A percentile compares a stretch with the other conserved stretches of the same genome.
Evolutionary conservation across 169 alveolate genomes (phyloP).

Genomic region (Eimeria praecox): DNA sequence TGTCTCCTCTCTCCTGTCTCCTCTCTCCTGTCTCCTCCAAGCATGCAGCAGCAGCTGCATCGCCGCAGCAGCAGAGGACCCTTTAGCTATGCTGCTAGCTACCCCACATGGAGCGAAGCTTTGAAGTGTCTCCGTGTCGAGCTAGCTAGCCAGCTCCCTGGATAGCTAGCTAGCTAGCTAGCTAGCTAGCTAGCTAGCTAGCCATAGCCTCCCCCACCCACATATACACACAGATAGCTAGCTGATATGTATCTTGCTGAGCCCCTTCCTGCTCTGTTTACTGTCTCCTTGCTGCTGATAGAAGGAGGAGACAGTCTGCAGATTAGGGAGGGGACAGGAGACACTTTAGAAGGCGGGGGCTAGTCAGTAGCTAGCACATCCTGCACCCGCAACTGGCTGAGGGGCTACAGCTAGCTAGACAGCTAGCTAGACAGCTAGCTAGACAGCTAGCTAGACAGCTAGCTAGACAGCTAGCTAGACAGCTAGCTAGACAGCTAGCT

Average conservation of each 20-base stretch:
- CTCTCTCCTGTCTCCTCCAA: background rate
- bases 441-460: background rate
- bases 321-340: background rate
- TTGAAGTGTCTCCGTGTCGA: background rate
- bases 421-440: background rate
- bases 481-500: background rate
- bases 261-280: too few species aligned
- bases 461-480: conserved; percentile 11
- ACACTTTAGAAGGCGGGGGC: background rate
- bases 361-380: background rate
- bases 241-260: background rate
- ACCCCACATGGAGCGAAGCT: background rate
- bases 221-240: too few species aligned
- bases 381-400: background rate
- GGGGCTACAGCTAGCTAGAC: conserved; percentile 25
- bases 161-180: background rate
- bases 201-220: too few species aligned
- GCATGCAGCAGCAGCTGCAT: conserved; percentile 26
- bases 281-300: background rate
- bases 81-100: background rate
- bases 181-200: background rate
- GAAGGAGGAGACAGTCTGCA: background rate
- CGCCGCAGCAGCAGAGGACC: background rate
- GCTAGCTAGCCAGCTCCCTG: background rate
- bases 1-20: too few species aligned